Evolutionary conservation across 768 basidiomycete species (phyloP), one percentile per base, ranked within the genome.

Genomic region (Xerocomus potaroensis): DNA sequence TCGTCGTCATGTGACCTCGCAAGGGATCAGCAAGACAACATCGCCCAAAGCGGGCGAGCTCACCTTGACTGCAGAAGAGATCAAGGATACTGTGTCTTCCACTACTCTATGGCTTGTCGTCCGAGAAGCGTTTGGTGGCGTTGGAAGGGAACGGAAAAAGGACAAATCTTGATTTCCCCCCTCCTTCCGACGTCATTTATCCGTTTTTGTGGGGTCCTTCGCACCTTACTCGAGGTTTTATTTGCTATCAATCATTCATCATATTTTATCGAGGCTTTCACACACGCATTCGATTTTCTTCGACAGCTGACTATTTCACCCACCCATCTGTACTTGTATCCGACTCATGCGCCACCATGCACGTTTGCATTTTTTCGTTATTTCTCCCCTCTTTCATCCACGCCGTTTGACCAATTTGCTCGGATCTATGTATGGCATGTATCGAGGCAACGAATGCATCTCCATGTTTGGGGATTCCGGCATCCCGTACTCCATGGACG

Each of bases 81-180:
- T 96, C 67, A 94, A 96, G 69, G 94, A 97, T 68, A 75, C 90
- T 15, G 81, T 95, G 47, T 89, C 85, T 56, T 84, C 81, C 32
- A 95, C 90, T 1, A 88, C 82, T 5, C 70, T 96, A 64, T 97
- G 93, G 92, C 67, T 97, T 42, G 84, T 92, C 16, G 91, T 94
- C 3, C 74, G 94, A 40, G 92, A 97, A 65, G 83, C 83, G n/a
- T 90, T 95, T 64, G 91, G 91, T 1, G 93, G 93, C 3, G 77
- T 94, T 32, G 91, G 89, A 7, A 83, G 79, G 67, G 83, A 85
- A 31, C 79, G 71, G 51, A 70, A 88, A 66, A 88, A 87, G 63
- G 86, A 87, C 70, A 80, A 61, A 82, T 90, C 48, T 67, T 89
- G 57, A 64, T 43, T 5, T 38, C 18, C 24, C 44, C 15, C 36